Conservation (phyloP, 192 early-diverging fungal species). For the Coemansia brasiliensis region DNA sequence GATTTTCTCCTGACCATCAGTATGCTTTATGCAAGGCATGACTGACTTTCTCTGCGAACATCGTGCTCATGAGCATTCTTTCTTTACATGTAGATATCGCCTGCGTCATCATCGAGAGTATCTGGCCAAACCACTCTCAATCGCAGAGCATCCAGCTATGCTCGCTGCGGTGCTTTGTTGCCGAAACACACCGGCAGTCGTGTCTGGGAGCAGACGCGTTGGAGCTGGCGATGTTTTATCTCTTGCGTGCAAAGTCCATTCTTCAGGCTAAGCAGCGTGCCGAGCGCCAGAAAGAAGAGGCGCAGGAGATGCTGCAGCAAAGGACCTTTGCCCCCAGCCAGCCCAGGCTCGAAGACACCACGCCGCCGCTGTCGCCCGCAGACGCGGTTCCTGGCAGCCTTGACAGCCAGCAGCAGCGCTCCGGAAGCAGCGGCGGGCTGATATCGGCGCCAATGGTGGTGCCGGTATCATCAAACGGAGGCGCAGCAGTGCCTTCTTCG, state of each 20-base stretch:
- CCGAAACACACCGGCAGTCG: constrained; percentile 51
- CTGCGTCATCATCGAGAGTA: constrained; percentile 52
- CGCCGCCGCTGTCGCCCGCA: constrained; percentile 32
- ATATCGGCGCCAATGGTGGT: constrained; percentile 19
- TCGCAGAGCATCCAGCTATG: constrained; percentile 55
- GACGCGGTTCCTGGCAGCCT: constrained; percentile 2
- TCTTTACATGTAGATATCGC: constrained; percentile 53
- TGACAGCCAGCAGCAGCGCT: neutral
- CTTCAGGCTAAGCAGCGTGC: constrained; percentile 44
- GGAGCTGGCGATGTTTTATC: constrained; percentile 53
- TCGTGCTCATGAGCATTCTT: neutral
- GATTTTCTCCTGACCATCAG: neutral
- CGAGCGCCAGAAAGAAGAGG: constrained; percentile 25
- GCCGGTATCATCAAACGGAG: neutral
- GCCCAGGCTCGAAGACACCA: neutral
- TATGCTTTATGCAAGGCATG: constrained; percentile 2
- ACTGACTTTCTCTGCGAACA: neutral
- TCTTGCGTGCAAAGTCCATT: constrained; percentile 51
- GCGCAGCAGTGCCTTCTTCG: constrained; percentile 11
- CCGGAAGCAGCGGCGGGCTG: neutral
- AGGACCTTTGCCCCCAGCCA: constrained; percentile 5
- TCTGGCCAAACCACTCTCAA: constrained; percentile 54
- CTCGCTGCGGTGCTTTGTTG: constrained; percentile 52
- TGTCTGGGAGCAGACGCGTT: constrained; percentile 38
- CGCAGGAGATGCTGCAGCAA: constrained; percentile 22